phyloP scores from a whole-genome alignment of 1,139 yeast genomes.

The Spathaspora sp. region DNA sequence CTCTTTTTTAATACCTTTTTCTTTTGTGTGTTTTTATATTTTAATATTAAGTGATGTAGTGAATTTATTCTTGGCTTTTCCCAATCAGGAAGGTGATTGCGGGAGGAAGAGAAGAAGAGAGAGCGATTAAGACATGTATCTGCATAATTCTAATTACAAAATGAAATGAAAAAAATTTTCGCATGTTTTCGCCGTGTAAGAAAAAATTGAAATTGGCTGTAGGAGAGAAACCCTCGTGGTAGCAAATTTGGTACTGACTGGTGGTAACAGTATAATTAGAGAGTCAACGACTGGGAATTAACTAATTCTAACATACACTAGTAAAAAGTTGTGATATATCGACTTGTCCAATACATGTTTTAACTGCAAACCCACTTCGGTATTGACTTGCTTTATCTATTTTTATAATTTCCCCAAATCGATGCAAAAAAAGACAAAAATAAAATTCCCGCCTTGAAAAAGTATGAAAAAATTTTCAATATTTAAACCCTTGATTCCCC shows the following conservation, averaged over 20 bases:
- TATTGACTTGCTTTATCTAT: neutral
- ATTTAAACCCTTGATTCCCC: neutral
- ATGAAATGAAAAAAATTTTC: too few relatives aligned
- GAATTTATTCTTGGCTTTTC: neutral
- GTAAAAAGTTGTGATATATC: too few relatives aligned
- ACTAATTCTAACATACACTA: too few relatives aligned
- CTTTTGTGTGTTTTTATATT: neutral
- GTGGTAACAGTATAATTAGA: too few relatives aligned
- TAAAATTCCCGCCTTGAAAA: slow-evolving; percentile 1
- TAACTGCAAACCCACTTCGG: neutral
- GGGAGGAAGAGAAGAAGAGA: neutral
- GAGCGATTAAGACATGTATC: neutral
- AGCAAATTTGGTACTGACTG: too few relatives aligned
- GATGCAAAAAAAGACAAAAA: too few relatives aligned
- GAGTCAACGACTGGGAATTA: too few relatives aligned
- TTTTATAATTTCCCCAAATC: neutral
- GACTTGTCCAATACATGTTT: neutral
- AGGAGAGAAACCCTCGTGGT: too few relatives aligned
- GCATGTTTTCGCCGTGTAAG: too few relatives aligned
- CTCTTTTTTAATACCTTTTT: neutral
- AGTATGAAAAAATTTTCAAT: slow-evolving; percentile 4
- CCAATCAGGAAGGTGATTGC: neutral
- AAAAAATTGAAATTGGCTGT: too few relatives aligned
- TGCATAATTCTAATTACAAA: neutral
- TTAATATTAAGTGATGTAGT: neutral